These are phyloP conservation scores for Erythrophleum fordii DNA, from an alignment of 306 rosid genomes.

Conservation along the genomic window DNA sequence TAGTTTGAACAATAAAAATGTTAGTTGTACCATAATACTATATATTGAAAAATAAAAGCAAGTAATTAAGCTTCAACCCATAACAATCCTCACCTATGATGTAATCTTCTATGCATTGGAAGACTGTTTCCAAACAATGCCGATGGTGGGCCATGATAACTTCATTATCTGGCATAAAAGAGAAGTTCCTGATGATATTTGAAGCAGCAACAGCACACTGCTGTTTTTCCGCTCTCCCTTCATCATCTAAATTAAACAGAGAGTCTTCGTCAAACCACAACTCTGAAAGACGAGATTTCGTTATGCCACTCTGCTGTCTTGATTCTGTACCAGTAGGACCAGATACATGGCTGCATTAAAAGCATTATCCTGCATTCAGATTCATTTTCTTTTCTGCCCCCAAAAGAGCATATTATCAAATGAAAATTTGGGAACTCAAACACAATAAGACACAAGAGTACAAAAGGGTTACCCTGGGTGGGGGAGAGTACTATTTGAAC, in stretches of 20 bases:
- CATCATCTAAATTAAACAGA: slow-evolving; percentile 88
- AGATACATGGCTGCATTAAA: slow-evolving; percentile 58
- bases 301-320: slow-evolving; percentile 48
- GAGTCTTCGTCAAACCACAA: slow-evolving; percentile 93
- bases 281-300: slow-evolving; percentile 67
- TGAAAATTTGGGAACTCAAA: slow-evolving; percentile 31
- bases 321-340: slow-evolving; percentile 64
- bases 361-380: slow-evolving; percentile 44
- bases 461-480: slow-evolving; percentile 61
- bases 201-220: slow-evolving; percentile 95
- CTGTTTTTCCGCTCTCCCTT: slow-evolving; percentile 91
- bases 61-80: slow-evolving; percentile 18
- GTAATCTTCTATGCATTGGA: slow-evolving; percentile 90
- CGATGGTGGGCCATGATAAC: slow-evolving; percentile 92
- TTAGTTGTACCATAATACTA: neutral
- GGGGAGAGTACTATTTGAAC: slow-evolving; percentile 56
- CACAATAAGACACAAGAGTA: slow-evolving; percentile 10
- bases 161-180: slow-evolving; percentile 99
- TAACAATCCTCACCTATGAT: slow-evolving; percentile 56
- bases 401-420: slow-evolving; percentile 13
- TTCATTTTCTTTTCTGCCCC: slow-evolving; percentile 27
- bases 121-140: slow-evolving; percentile 88
- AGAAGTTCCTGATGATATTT: slow-evolving; percentile 89
- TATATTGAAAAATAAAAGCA: slow-evolving; percentile 15
- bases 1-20: slow-evolving; percentile 7